A percentile compares a stretch with the other conserved stretches of the same genome.
Evolutionary conservation across 768 basidiomycete genomes (phyloP).

Genomic region (Terana coerulea): DNA sequence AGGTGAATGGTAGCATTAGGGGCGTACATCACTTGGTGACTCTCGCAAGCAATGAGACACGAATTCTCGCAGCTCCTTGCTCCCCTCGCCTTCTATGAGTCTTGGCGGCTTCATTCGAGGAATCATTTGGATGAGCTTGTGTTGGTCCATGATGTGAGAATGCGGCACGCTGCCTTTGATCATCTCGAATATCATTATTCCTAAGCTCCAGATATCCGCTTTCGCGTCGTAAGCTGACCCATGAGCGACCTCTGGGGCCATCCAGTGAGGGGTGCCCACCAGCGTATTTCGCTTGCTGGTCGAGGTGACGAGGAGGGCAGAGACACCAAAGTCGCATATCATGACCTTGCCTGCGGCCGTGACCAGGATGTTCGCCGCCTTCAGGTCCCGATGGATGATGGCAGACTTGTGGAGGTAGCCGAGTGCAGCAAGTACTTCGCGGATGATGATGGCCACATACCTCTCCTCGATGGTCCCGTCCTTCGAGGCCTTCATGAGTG

Average conservation of each 20-base stretch:
- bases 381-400: slow-evolving; percentile 97
- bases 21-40: slow-evolving; percentile 68
- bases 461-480: slow-evolving; percentile 81
- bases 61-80: slow-evolving; percentile 86
- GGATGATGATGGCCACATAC: slow-evolving; percentile 80
- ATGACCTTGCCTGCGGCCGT: slow-evolving; percentile 87
- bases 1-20: background rate
- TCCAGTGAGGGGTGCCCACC: slow-evolving; percentile 98
- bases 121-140: slow-evolving; percentile 86
- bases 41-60: slow-evolving; percentile 80
- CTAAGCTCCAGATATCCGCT: slow-evolving; percentile 97
- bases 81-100: slow-evolving; percentile 72
- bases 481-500: slow-evolving; percentile 85
- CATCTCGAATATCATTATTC: slow-evolving; percentile 96
- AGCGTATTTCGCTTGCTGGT: slow-evolving; percentile 94
- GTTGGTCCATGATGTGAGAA: slow-evolving; percentile 75
- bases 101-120: slow-evolving; percentile 80
- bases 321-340: slow-evolving; percentile 98
- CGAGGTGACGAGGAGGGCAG: slow-evolving; percentile 79
- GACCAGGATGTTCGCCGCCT: slow-evolving; percentile 94
- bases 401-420: slow-evolving; percentile 89
- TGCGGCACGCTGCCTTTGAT: slow-evolving; percentile 95
- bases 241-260: slow-evolving; percentile 98
- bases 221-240: slow-evolving; percentile 93
- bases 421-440: slow-evolving; percentile 86